Base-by-base conservation (phyloP, 1,284 basidiomycete species). In the Paramarasmius palmivorus region DNA sequence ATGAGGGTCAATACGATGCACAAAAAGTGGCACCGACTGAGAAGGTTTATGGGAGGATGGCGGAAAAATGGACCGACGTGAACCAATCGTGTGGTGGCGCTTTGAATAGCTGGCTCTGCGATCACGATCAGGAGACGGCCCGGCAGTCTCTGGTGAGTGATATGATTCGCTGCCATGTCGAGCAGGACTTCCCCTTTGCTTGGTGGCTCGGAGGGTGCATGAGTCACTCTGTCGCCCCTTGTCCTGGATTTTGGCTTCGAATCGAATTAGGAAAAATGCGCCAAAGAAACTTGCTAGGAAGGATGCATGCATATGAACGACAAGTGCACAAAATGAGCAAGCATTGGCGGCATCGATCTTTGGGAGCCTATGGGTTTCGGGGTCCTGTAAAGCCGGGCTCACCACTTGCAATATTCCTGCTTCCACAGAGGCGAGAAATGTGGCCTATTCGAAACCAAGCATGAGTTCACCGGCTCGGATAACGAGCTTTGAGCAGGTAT, bases 351-450 rank as follows among this genome's bases (percentile, higher is more conserved):
- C 65, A 52, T 74, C 68, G 36, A 69, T 56, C n/a, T n/a, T n/a
- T n/a, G n/a, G n/a, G 4, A 57, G n/a, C 39, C 49, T 42, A 6
- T 37, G 49, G 1, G 39, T 52, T 37, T 54, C 59, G 9, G 57
- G 56, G 15, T 69, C 69, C 3, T 71, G 73, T 32, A 12, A 32
- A 2, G 73, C 69, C 41, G 44, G 44, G 12, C 25, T 26, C 25
- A 74, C 75, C 5, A 76, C 70, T 19, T 80, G 73, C 12, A 85
- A 62, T 62, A 83, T 68, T 0, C 68, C 70, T 0, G 79, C 77
- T 63, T 84, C 82, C 12, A 76, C 79, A 0, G 79, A 75, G 4
- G 82, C 83, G 59, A 85, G 84, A 65, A 85, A 85, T 0, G 82
- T 84, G 0, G 83, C 82, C 83, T 84, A 29, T 5, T 23, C 2